Conservation (phyloP, 2,329 filamentous ascomycete species). For the Dendryphion nanum region DNA sequence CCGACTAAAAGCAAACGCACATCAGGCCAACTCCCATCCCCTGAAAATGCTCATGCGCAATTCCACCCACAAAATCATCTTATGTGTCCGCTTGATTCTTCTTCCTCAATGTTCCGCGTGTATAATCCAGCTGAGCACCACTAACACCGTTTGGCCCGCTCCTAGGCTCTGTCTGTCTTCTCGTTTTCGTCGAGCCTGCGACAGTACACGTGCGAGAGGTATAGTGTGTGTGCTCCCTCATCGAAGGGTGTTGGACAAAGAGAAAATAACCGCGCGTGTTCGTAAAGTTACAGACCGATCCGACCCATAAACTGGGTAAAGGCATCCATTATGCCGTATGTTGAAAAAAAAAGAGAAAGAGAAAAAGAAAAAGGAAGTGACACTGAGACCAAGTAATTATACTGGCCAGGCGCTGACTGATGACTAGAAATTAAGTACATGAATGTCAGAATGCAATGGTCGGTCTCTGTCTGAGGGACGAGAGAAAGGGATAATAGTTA, state of each 20-base stretch:
- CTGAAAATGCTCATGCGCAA: too few relatives aligned
- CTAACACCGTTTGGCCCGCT: background rate
- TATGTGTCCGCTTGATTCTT: too few relatives aligned
- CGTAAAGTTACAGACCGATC: constrained; percentile 2
- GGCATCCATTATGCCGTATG: too few relatives aligned
- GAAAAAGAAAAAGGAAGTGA: too few relatives aligned
- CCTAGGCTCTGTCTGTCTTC: background rate
- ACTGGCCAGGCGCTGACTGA: background rate
- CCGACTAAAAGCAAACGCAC: too few relatives aligned
- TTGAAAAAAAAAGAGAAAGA: too few relatives aligned
- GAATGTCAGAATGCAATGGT: constrained; percentile 6
- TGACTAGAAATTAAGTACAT: constrained; percentile 15
- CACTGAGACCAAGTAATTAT: background rate
- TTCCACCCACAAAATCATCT: too few relatives aligned
- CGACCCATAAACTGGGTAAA: too few relatives aligned
- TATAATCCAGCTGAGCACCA: background rate
- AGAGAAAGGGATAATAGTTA: too few relatives aligned
- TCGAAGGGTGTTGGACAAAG: background rate
- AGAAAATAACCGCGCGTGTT: constrained; percentile 1
- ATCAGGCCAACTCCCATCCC: too few relatives aligned
- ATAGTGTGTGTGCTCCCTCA: background rate
- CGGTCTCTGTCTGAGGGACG: too few relatives aligned
- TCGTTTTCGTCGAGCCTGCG: background rate
- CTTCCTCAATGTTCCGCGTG: too few relatives aligned
- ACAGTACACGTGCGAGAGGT: background rate